Base-by-base conservation (phyloP, 441 rosid genomes). In the Biscutella laevigata region DNA sequence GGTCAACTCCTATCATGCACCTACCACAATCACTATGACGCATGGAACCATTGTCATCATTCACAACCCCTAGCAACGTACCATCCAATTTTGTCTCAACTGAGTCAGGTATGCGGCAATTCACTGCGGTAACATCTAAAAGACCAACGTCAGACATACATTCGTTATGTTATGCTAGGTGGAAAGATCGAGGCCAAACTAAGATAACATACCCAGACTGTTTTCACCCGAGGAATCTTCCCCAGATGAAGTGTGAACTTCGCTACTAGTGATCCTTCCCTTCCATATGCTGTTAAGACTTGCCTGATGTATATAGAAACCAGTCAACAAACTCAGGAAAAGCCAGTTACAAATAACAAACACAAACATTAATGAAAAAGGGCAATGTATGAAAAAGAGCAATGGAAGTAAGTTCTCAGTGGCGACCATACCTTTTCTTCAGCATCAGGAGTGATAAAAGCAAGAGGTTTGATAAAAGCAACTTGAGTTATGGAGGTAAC, bases 201-300 rank as follows among this genome's bases (percentile, higher is more conserved):
- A 40, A 15, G 10, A 36, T 16, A 34, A 15, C 36, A 37, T 52
- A 86, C 87, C 80, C 45, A 66, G 21, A 57, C 60, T 59, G 54
- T 64, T 61, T 34, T 77, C 82, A 26, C 64, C 71, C 20, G 78
- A 58, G 61, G 46, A 72, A 55, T 79, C 88, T 44, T 72, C 74
- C 59, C 71, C 71, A 62, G 73, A 70, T 64, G 82, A 62, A 60
- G 67, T 71, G 64, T 57, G 55, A 49, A 74, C 78, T 39, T 71
- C 91, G 42, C 91, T 81, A 66, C 78, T 67, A 7, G 75, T 77
- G 49, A 81, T 75, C 70, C 73, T 85, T 37, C 94, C 94, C 60
- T 74, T 72, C 88, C 86, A 85, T 56, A 91, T 82, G 37, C 76
- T 86, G 21, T 61, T 58, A 45, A 80, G 81, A 57, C 73, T 38